Percentiles rank a stretch among this genome's conserved stretches.
phyloP scores from a whole-genome alignment of 2,329 filamentous ascomycete genomes.

The Lanzia echinophila region DNA sequence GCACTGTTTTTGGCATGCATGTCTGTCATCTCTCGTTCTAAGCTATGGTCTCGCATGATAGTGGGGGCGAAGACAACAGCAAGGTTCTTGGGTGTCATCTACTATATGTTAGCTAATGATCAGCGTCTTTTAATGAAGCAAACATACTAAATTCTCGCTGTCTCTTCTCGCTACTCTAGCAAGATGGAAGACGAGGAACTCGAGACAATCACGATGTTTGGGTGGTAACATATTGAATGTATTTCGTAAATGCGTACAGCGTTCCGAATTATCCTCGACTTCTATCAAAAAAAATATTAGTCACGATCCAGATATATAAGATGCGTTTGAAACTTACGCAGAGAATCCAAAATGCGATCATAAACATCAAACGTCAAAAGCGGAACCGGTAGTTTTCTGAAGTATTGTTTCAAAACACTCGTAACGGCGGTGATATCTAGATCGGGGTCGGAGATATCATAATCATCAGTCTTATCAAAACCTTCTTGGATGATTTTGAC shows the following conservation, averaged over 20 bases:
- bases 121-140: background rate
- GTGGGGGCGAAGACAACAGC: conserved; percentile 97
- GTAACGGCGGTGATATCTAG: conserved; percentile 96
- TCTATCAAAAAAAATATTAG: conserved; percentile 37
- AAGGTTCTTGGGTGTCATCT: conserved; percentile 95
- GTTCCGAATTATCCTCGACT: conserved; percentile 58
- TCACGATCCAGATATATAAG: background rate
- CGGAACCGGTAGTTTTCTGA: conserved; percentile 83
- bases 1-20: conserved; percentile 90
- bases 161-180: conserved; percentile 77
- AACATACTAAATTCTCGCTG: conserved; percentile 70
- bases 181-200: conserved; percentile 92
- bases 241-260: conserved; percentile 63
- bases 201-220: conserved; percentile 80
- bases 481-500: conserved; percentile 86
- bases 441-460: conserved; percentile 87
- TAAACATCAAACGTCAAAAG: conserved; percentile 91
- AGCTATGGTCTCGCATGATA: conserved; percentile 84
- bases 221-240: conserved; percentile 74
- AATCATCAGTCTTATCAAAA: conserved; percentile 80
- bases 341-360: conserved; percentile 77
- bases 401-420: conserved; percentile 94
- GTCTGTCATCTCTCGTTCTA: conserved; percentile 93
- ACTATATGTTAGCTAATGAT: conserved; percentile 21
- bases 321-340: conserved; percentile 47